phyloP scores from a whole-genome alignment of 1,284 basidiomycete genomes.

The Neotropicomus parvogracilis region DNA sequence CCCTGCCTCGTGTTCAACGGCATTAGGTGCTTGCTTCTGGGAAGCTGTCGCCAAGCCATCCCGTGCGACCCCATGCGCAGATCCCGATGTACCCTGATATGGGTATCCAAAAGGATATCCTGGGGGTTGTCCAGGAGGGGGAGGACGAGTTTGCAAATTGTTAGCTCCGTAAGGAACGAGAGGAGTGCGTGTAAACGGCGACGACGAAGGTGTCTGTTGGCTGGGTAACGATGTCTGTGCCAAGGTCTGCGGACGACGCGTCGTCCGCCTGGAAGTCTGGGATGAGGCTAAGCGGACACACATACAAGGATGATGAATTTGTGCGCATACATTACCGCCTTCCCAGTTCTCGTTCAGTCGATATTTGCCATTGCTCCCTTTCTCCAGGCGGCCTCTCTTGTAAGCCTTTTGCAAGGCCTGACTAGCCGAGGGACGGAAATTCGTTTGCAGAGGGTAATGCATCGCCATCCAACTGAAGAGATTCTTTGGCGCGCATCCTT shows the following conservation, averaged over 20 bases:
- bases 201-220: conserved; percentile 37
- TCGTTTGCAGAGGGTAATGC: conserved; percentile 77
- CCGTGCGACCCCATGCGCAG: conserved; percentile 2
- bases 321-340: conserved; percentile 63
- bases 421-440: conserved; percentile 79
- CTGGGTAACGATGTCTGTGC: conserved; percentile 37
- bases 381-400: conserved; percentile 72
- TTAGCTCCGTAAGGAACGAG: conserved; percentile 36
- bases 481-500: conserved; percentile 75
- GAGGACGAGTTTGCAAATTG: conserved; percentile 34
- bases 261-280: conserved; percentile 65
- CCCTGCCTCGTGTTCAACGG: conserved; percentile 34
- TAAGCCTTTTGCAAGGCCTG: conserved; percentile 80
- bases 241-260: conserved; percentile 64
- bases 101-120: conserved; percentile 29
- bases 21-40: conserved; percentile 16
- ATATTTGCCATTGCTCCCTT: conserved; percentile 66
- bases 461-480: conserved; percentile 76
- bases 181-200: conserved; percentile 61
- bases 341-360: conserved; percentile 70
- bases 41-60: conserved; percentile 2
- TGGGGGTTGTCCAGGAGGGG: conserved; percentile 30
- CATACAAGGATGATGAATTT: neutral
- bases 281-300: conserved; percentile 9
- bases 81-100: conserved; percentile 17